Conservation (phyloP, 2,329 filamentous ascomycete species). For the Passalora sequoiae region DNA sequence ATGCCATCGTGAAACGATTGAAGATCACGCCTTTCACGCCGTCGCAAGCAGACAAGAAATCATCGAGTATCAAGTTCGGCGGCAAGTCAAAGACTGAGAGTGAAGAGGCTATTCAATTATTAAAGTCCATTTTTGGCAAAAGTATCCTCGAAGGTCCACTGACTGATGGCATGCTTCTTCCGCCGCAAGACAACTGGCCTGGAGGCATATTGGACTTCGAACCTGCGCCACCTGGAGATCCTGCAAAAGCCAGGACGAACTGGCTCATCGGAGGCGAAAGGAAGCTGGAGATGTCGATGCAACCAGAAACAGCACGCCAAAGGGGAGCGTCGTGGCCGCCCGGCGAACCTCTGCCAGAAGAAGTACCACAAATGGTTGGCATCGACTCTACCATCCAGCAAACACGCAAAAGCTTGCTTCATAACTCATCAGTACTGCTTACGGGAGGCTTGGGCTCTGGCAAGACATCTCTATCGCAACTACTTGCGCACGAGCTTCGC, state of each 20-base stretch:
- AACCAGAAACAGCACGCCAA: constrained; percentile 64
- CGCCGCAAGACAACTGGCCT: constrained; percentile 64
- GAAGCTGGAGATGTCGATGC: constrained; percentile 68
- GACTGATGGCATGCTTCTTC: constrained; percentile 80
- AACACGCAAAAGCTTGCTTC: constrained; percentile 68
- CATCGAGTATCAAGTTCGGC: constrained; percentile 72
- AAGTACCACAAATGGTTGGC: constrained; percentile 66
- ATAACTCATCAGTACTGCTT: constrained; percentile 82
- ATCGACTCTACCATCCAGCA: constrained; percentile 73
- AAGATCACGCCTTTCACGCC: constrained; percentile 76
- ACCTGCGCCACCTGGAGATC: constrained; percentile 45
- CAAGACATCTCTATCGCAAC: constrained; percentile 75
- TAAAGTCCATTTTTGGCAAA: constrained; percentile 65
- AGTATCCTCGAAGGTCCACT: constrained; percentile 76
- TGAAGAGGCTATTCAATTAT: constrained; percentile 67
- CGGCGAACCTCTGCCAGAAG: constrained; percentile 50
- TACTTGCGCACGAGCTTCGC: constrained; percentile 68
- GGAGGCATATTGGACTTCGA: constrained; percentile 81
- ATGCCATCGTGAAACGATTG: constrained; percentile 56
- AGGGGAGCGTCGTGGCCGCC: constrained; percentile 48
- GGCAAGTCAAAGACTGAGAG: constrained; percentile 79
- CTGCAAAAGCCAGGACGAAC: constrained; percentile 44
- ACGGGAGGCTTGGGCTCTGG: constrained; percentile 86
- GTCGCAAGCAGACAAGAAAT: constrained; percentile 48
- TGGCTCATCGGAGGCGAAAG: constrained; percentile 79